A percentile compares a stretch with the other conserved stretches of the same genome.
Evolutionary conservation across 139 green algal genomes (phyloP).

Genomic region (Closterium sp.): DNA sequence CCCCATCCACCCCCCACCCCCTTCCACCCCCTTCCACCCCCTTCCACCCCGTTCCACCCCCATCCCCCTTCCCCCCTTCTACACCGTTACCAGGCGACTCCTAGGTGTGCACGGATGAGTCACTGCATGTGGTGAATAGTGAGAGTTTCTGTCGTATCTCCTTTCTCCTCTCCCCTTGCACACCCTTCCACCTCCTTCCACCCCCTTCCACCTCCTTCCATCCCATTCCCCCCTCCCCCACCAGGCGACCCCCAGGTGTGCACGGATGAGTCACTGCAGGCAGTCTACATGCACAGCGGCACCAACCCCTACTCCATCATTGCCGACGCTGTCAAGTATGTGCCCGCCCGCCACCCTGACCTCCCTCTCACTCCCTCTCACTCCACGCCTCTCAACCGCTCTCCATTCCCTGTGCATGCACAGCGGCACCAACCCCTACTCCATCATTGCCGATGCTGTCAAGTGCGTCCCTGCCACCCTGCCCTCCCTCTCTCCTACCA

Average conservation of each 20-base stretch:
- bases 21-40: no score
- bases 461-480: background rate
- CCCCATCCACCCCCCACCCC: no score
- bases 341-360: background rate
- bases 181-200: background rate
- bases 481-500: no score
- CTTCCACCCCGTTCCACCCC: no score
- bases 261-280: background rate
- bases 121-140: background rate
- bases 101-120: background rate
- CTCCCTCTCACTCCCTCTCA: no score
- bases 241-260: slow-evolving; percentile 31
- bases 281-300: slow-evolving; percentile 38
- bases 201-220: background rate
- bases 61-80: no score
- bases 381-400: no score
- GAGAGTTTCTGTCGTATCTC: no score
- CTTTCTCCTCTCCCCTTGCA: no score
- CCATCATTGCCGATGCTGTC: slow-evolving; percentile 41
- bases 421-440: slow-evolving; percentile 31
- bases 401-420: slow-evolving; percentile 19
- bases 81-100: slow-evolving; percentile 13
- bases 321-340: slow-evolving; percentile 33
- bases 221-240: no score
- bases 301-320: slow-evolving; percentile 40